phyloP scores from a whole-genome alignment of 495 filamentous ascomycete species.

The Penicillium cataractarum region DNA sequence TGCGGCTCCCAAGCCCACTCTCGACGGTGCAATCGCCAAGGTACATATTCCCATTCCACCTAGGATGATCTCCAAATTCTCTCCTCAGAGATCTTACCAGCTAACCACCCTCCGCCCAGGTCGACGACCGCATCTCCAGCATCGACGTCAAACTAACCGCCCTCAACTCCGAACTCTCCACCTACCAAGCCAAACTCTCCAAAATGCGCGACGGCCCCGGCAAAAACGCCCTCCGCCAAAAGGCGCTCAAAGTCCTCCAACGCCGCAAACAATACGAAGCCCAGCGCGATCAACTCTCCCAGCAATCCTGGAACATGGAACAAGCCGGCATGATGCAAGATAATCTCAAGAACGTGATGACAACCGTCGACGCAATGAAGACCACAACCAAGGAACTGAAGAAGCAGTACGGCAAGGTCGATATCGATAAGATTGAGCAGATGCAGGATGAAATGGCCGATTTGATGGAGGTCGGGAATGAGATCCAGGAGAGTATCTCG shows the following conservation, averaged over 20 bases:
- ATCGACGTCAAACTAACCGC: constrained; percentile 95
- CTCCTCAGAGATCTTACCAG: not conserved
- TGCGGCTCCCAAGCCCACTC: constrained; percentile 87
- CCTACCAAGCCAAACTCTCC: constrained; percentile 82
- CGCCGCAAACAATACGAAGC: constrained; percentile 95
- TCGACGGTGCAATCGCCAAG: constrained; percentile 83
- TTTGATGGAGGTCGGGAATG: constrained; percentile 95
- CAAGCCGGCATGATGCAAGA: constrained; percentile 99
- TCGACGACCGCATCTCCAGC: constrained; percentile 81
- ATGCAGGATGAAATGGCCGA: constrained; percentile 99
- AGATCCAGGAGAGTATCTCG: constrained; percentile 95
- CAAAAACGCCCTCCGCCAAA: constrained; percentile 89
- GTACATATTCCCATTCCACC: constrained; percentile 43
- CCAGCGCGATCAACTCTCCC: constrained; percentile 92
- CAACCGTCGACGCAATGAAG: constrained; percentile 96
- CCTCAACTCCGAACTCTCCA: constrained; percentile 86
- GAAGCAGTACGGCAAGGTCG: constrained; percentile 96
- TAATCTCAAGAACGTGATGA: constrained; percentile 98
- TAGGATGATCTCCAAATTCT: not conserved
- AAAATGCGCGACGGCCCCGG: constrained; percentile 98
- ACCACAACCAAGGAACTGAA: constrained; percentile 89
- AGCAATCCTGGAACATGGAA: constrained; percentile 99
- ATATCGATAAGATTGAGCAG: constrained; percentile 95
- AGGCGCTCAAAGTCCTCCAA: constrained; percentile 93
- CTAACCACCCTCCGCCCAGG: constrained; percentile 43